phyloP scores from a whole-genome alignment of 306 rosid genomes.

The Gynostemma pentaphyllum region DNA sequence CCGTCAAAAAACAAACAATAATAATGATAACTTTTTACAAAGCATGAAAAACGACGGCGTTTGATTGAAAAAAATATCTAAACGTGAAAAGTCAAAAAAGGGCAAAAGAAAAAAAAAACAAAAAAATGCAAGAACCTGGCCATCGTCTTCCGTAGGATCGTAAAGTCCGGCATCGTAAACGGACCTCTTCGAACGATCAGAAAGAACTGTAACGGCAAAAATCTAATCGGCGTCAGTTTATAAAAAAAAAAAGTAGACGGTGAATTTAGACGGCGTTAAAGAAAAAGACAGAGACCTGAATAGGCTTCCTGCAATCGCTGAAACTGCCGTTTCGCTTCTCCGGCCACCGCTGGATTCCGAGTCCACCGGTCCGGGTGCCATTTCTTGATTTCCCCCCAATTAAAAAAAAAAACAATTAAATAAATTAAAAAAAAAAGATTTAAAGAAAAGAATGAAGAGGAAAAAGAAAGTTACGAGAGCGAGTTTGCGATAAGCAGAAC shows the following conservation, averaged over 20 bases:
- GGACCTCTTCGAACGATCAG: conserved; percentile 76
- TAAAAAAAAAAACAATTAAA: no score
- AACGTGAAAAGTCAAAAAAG: no score
- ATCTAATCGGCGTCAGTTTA: background rate
- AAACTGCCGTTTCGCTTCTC: conserved; percentile 75
- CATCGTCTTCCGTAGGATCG: conserved; percentile 73
- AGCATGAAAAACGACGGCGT: no score
- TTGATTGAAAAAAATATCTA: no score
- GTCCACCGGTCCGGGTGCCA: conserved; percentile 92
- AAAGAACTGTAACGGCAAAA: conserved; percentile 49
- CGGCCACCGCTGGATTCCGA: conserved; percentile 41
- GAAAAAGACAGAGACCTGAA: conserved; percentile 29
- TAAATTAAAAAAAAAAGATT: no score
- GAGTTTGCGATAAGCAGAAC: conserved; percentile 80
- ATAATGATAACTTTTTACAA: no score
- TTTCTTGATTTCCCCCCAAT: conserved; percentile 25
- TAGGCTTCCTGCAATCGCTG: conserved; percentile 95
- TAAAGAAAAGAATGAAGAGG: background rate
- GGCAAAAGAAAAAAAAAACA: no score
- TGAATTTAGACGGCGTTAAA: conserved; percentile 10
- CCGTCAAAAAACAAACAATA: no score
- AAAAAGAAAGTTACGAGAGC: conserved; percentile 43
- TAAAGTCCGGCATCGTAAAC: conserved; percentile 87
- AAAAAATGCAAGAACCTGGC: conserved; percentile 39
- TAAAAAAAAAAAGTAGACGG: background rate